phyloP scores from a whole-genome alignment of 2,329 filamentous ascomycete genomes.

The Fusarium bulbicola region DNA sequence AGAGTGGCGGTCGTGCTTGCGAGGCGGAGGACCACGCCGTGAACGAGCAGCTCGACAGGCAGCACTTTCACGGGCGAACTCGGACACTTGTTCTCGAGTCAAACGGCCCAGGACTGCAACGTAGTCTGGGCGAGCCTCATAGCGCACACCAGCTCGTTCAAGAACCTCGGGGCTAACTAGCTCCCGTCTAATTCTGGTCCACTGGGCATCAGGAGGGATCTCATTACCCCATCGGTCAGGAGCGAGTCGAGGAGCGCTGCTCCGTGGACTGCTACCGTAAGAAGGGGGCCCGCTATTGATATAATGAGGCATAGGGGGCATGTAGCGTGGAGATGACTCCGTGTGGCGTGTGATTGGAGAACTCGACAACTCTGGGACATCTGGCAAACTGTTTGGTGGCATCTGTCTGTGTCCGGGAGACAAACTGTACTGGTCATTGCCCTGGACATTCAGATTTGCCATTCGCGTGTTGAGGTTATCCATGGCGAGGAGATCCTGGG shows the following conservation, averaged over 20 bases:
- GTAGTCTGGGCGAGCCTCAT: constrained; percentile 68
- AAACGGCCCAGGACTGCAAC: constrained; percentile 69
- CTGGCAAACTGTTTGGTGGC: constrained; percentile 43
- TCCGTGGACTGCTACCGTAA: constrained; percentile 47
- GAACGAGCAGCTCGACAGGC: constrained; percentile 56
- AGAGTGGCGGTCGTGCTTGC: constrained; percentile 16
- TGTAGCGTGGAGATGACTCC: constrained; percentile 53
- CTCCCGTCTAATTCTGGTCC: constrained; percentile 66
- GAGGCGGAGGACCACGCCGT: constrained; percentile 7
- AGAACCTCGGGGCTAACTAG: constrained; percentile 68
- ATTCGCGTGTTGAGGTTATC: constrained; percentile 55
- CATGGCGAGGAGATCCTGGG: constrained; percentile 61
- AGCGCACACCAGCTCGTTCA: constrained; percentile 63
- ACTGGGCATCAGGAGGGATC: constrained; percentile 65
- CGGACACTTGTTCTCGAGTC: constrained; percentile 59
- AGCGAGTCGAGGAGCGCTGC: constrained; percentile 52
- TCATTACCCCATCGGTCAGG: constrained; percentile 66
- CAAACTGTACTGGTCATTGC: constrained; percentile 47
- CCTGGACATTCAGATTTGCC: constrained; percentile 53
- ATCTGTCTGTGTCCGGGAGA: constrained; percentile 50
- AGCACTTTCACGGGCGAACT: constrained; percentile 59
- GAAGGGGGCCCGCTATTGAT: constrained; percentile 43
- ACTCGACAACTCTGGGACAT: constrained; percentile 44
- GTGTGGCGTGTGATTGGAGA: constrained; percentile 46
- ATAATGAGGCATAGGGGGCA: constrained; percentile 47